Percentiles rank a stretch among this genome's conserved stretches.
phyloP scores from a whole-genome alignment of 1,284 basidiomycete genomes.

The Tausonia pullulans region DNA sequence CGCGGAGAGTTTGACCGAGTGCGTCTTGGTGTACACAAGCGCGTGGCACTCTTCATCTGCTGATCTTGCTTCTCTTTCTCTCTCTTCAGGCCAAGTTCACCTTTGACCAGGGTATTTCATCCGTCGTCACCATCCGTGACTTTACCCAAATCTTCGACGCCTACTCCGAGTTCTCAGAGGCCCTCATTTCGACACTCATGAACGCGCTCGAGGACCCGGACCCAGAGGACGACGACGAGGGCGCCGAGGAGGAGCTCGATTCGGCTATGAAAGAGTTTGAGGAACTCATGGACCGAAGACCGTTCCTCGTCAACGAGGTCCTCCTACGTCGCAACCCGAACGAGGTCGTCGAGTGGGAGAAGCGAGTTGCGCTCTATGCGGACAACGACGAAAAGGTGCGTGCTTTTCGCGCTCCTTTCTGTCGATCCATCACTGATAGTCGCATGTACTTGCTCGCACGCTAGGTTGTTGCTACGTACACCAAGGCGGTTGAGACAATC shows the following conservation, averaged over 20 bases:
- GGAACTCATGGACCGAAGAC: conserved; percentile 84
- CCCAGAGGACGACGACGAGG: conserved; percentile 43
- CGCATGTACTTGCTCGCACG: conserved; percentile 3
- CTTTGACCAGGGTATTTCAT: conserved; percentile 76
- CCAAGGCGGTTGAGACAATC: conserved; percentile 76
- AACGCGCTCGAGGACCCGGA: conserved; percentile 49
- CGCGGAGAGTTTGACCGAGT: conserved; percentile 76
- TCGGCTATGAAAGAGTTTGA: conserved; percentile 86
- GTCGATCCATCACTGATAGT: background rate
- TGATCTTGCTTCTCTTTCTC: background rate
- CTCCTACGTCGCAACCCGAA: conserved; percentile 87
- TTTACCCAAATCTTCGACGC: conserved; percentile 98
- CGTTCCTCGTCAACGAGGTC: conserved; percentile 95
- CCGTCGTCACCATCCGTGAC: conserved; percentile 86
- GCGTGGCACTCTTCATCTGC: too few species aligned
- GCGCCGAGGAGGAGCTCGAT: conserved; percentile 66
- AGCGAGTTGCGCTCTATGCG: conserved; percentile 85
- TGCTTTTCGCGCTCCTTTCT: background rate
- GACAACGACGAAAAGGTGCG: conserved; percentile 80
- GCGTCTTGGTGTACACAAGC: conserved; percentile 1
- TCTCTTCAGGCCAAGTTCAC: conserved; percentile 54
- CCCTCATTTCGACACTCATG: conserved; percentile 86
- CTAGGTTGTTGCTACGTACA: conserved; percentile 85
- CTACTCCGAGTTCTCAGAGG: conserved; percentile 88
- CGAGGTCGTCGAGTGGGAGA: conserved; percentile 99